These are phyloP conservation scores for Cladosporium sp. DNA, from an alignment of 2,329 filamentous ascomycete genomes.

Conservation along the genomic window DNA sequence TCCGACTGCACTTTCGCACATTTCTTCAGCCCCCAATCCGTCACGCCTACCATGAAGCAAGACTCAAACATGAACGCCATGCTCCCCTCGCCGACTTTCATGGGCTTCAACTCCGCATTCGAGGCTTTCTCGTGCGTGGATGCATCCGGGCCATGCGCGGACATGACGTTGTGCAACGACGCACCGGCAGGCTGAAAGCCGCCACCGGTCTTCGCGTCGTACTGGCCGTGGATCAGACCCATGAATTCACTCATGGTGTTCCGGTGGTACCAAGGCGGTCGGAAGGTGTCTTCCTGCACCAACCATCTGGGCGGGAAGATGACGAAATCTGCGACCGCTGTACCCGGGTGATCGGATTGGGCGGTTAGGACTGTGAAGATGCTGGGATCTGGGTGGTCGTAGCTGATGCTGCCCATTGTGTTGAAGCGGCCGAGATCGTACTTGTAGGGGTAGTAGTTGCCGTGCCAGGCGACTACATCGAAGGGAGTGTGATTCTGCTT, in stretches of 20 bases:
- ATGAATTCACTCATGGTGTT: conserved; percentile 65
- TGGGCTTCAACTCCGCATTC: conserved; percentile 50
- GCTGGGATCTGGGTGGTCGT: conserved; percentile 62
- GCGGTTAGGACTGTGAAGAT: conserved; percentile 65
- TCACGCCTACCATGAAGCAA: conserved; percentile 65
- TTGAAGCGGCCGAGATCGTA: conserved; percentile 56
- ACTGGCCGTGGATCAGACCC: conserved; percentile 55
- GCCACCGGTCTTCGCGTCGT: conserved; percentile 54
- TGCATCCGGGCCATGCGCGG: conserved; percentile 52
- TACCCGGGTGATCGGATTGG: conserved; percentile 50
- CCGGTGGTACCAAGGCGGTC: conserved; percentile 67
- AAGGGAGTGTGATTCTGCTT: conserved; percentile 63
- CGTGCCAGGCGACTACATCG: conserved; percentile 68
- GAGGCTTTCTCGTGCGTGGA: conserved; percentile 54
- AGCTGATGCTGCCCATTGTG: conserved; percentile 52
- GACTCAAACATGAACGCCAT: conserved; percentile 68
- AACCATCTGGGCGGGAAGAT: conserved; percentile 70
- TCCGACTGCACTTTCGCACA: conserved; percentile 66
- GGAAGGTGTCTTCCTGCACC: conserved; percentile 64
- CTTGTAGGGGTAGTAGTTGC: conserved; percentile 60
- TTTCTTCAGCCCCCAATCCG: conserved; percentile 65
- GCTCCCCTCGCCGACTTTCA: conserved; percentile 56
- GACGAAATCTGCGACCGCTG: conserved; percentile 63
- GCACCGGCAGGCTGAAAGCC: conserved; percentile 58
- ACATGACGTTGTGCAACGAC: conserved; percentile 45